phyloP scores from a whole-genome alignment of 2,329 filamentous ascomycete genomes.

The Pyricularia sp. region DNA sequence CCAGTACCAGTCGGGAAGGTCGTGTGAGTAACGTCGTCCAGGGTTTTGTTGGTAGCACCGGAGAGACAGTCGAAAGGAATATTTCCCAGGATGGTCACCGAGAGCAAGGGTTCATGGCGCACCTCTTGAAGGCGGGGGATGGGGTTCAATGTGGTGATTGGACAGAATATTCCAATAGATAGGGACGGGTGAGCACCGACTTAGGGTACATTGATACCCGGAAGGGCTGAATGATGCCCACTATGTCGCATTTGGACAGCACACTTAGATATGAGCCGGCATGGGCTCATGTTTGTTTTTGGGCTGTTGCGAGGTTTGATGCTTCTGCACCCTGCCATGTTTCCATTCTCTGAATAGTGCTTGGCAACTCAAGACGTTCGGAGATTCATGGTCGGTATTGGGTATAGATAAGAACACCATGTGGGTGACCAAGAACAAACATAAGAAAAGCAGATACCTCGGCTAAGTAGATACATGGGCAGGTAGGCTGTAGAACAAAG shows the following conservation, averaged over 20 bases:
- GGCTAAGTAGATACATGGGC: no score
- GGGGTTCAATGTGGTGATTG: neutral
- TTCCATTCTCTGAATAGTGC: neutral
- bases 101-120: neutral
- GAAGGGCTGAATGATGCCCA: neutral
- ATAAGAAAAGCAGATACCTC: neutral
- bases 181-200: neutral
- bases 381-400: neutral
- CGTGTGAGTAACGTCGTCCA: neutral
- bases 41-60: neutral
- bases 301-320: neutral
- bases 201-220: neutral
- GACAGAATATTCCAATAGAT: neutral
- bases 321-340: neutral
- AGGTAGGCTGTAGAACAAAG: no score
- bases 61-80: neutral
- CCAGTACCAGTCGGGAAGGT: neutral
- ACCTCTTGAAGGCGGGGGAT: neutral
- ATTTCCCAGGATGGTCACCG: conserved; percentile 3
- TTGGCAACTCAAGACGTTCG: neutral
- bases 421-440: neutral
- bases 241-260: neutral
- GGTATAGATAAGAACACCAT: neutral
- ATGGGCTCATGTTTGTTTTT: neutral
- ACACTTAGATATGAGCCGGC: neutral